phyloP scores from a whole-genome alignment of 1,284 basidiomycete genomes.

The Boletus albobrunnescens region DNA sequence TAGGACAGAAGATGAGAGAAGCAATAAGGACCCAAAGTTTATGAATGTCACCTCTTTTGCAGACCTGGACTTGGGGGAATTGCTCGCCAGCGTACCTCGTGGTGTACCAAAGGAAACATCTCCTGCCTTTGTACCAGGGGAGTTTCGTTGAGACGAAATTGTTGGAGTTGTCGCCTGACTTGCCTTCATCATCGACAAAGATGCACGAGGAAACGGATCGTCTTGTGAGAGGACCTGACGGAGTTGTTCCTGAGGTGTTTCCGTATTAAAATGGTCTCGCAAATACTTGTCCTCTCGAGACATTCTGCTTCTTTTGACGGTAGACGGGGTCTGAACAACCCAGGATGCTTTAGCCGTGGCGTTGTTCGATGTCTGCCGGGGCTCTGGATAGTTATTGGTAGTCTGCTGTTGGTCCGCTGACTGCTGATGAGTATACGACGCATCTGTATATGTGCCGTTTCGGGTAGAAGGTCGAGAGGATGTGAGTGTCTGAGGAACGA shows the following conservation, averaged over 20 bases:
- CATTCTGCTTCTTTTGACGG: slow-evolving; percentile 15
- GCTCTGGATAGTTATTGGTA: slow-evolving; percentile 10
- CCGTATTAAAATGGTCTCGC: slow-evolving; percentile 17
- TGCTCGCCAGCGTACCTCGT: slow-evolving; percentile 19
- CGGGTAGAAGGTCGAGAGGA: slow-evolving; percentile 32
- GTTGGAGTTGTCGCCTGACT: slow-evolving; percentile 26
- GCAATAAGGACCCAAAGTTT: background rate
- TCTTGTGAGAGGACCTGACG: slow-evolving; percentile 35
- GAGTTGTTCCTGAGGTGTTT: slow-evolving; percentile 29
- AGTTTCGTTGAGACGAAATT: slow-evolving; percentile 27
- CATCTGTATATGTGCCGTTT: slow-evolving; percentile 15
- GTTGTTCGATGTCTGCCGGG: slow-evolving; percentile 15
- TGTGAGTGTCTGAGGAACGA: slow-evolving; percentile 17
- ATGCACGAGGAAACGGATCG: slow-evolving; percentile 21
- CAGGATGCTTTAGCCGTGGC: slow-evolving; percentile 32
- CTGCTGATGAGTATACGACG: slow-evolving; percentile 9
- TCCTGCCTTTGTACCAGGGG: slow-evolving; percentile 14
- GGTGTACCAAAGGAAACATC: slow-evolving; percentile 22
- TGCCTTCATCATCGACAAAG: slow-evolving; percentile 31
- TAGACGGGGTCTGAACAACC: slow-evolving; percentile 32
- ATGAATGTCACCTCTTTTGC: slow-evolving; percentile 26
- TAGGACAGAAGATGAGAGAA: slow-evolving; percentile 14
- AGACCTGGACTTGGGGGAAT: slow-evolving; percentile 22
- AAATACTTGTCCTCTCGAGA: slow-evolving; percentile 32
- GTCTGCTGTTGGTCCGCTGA: slow-evolving; percentile 12